Evolutionary conservation across 148 eudicot species (phyloP).

Genomic region (Persicaria tinctoria): DNA sequence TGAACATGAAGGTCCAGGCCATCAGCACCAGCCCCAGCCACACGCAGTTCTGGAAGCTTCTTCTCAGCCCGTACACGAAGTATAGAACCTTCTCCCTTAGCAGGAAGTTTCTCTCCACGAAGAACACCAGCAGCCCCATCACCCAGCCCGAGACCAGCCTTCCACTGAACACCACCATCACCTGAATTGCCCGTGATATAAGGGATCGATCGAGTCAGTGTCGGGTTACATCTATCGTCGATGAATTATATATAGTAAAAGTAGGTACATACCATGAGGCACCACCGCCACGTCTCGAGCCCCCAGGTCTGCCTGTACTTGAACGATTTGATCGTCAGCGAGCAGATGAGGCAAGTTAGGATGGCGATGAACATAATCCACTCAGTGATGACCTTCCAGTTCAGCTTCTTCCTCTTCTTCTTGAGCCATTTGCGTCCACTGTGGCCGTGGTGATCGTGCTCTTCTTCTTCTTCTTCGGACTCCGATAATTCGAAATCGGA

Average conservation of each 20-base stretch:
- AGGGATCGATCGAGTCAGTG: too few relatives aligned
- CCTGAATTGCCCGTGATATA: too few relatives aligned
- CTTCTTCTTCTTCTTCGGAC: constrained; percentile 1
- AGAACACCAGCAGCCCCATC: constrained; percentile 32
- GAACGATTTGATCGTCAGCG: constrained; percentile 23
- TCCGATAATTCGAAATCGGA: not conserved
- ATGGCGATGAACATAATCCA: constrained; percentile 39
- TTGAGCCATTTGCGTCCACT: constrained; percentile 14
- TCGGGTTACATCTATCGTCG: too few relatives aligned
- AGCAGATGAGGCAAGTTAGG: constrained; percentile 29
- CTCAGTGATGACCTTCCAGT: constrained; percentile 26
- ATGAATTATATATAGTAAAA: too few relatives aligned
- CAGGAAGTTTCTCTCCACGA: constrained; percentile 59
- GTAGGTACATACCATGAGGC: constrained; percentile 23
- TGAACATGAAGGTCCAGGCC: constrained; percentile 54
- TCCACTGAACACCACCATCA: constrained; percentile 54
- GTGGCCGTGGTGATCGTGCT: not conserved
- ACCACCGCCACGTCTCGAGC: constrained; percentile 54
- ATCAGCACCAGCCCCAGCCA: constrained; percentile 60
- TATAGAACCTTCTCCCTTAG: constrained; percentile 61
- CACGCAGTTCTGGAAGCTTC: constrained; percentile 48
- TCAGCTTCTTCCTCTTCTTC: constrained; percentile 28
- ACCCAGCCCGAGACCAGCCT: constrained; percentile 55
- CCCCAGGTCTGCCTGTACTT: constrained; percentile 24
- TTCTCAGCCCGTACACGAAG: constrained; percentile 55